phyloP scores from a whole-genome alignment of 208 protist species.

The Trypanosoma grayi region DNA sequence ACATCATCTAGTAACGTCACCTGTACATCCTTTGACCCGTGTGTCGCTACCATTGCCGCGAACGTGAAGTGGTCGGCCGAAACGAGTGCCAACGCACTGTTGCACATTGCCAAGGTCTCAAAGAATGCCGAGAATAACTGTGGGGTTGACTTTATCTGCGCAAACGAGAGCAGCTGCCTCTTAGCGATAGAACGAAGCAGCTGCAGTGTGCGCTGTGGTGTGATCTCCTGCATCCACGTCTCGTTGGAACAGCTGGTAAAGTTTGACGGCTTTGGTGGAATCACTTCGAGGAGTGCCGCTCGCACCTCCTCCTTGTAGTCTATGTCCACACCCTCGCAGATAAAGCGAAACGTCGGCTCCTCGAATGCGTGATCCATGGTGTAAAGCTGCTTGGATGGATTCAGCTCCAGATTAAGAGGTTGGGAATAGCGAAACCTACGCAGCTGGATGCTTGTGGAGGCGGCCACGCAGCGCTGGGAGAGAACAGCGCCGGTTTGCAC shows the following conservation, averaged over 20 bases:
- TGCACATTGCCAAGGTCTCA: conserved; percentile 67
- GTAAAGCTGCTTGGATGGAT: conserved; percentile 53
- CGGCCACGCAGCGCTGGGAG: neutral
- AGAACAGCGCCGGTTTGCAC: neutral
- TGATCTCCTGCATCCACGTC: conserved; percentile 2
- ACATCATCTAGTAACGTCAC: conserved; percentile 51
- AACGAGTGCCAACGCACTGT: conserved; percentile 59
- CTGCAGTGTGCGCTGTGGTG: conserved; percentile 39
- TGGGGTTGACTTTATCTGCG: conserved; percentile 78
- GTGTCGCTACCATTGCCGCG: conserved; percentile 68
- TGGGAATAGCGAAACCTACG: conserved; percentile 27
- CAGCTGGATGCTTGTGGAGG: conserved; percentile 2
- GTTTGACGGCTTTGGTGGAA: conserved; percentile 46
- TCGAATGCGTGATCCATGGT: conserved; percentile 83
- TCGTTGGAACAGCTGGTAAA: conserved; percentile 35
- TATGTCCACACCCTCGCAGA: conserved; percentile 80
- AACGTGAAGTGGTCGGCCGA: conserved; percentile 86
- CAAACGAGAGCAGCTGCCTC: conserved; percentile 66
- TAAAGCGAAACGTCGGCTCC: conserved; percentile 80
- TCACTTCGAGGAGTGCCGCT: conserved; percentile 43
- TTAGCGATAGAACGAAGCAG: conserved; percentile 60
- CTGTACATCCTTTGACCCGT: conserved; percentile 46
- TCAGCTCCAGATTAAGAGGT: conserved; percentile 29
- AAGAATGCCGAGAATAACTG: conserved; percentile 63
- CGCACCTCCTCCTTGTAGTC: conserved; percentile 83